phyloP scores from a whole-genome alignment of 1,284 basidiomycete genomes.

The Trametes versicolor region DNA sequence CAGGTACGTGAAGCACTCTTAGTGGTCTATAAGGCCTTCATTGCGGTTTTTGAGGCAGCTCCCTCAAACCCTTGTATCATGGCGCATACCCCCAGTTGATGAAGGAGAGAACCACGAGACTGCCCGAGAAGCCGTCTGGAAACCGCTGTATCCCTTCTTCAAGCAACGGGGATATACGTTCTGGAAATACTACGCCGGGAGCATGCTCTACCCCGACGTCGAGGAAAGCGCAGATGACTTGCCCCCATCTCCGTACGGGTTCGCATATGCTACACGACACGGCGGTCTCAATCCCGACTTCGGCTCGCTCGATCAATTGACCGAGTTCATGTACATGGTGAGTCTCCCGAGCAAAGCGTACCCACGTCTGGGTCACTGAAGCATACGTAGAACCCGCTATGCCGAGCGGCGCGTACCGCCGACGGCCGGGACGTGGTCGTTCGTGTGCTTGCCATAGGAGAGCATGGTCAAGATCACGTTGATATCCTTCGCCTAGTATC shows the following conservation, averaged over 20 bases:
- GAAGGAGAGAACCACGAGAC: too few species aligned
- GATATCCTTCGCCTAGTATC: background rate
- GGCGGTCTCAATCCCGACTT: background rate
- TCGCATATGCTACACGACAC: background rate
- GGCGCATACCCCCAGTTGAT: background rate
- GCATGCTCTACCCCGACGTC: background rate
- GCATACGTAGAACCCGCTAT: background rate
- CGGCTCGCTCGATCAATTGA: constrained; percentile 1
- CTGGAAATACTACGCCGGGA: background rate
- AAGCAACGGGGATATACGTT: constrained; percentile 1
- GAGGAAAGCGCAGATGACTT: background rate
- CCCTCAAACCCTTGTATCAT: background rate
- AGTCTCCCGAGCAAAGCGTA: too few species aligned
- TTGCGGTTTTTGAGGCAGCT: background rate
- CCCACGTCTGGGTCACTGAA: too few species aligned
- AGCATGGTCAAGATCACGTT: background rate
- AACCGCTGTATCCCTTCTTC: constrained; percentile 8
- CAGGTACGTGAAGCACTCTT: too few species aligned
- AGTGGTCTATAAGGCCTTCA: too few species aligned
- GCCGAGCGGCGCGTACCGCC: background rate
- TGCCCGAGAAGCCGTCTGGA: background rate
- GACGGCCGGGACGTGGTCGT: constrained; percentile 9
- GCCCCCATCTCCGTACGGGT: background rate
- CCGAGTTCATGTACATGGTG: background rate
- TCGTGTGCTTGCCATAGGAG: background rate